phyloP scores from a whole-genome alignment of 2,329 filamentous ascomycete genomes.

The Penicillium crustosum region DNA sequence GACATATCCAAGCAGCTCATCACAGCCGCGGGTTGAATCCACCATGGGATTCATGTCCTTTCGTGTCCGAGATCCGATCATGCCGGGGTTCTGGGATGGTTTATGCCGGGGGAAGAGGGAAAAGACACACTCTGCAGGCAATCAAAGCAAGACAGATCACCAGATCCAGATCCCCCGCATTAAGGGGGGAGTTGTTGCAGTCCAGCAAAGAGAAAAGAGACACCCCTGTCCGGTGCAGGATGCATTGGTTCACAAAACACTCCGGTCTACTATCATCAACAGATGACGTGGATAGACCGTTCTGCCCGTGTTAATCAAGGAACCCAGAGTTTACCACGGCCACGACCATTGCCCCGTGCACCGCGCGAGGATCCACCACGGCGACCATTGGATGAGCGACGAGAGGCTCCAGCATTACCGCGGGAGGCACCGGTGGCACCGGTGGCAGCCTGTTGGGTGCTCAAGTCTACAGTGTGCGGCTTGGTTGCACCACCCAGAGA shows the following conservation, averaged over 20 bases:
- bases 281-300: conserved; percentile 21
- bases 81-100: conserved; percentile 10
- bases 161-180: conserved; percentile 1
- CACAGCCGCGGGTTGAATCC: conserved; percentile 17
- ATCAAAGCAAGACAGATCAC: conserved; percentile 11
- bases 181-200: conserved; percentile 9
- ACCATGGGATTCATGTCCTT: conserved; percentile 13
- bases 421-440: conserved; percentile 28
- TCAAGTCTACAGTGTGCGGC: conserved; percentile 31
- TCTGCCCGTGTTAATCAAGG: conserved; percentile 35
- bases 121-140: conserved; percentile 14
- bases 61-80: conserved; percentile 9
- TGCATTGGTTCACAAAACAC: conserved; percentile 19
- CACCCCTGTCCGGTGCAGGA: conserved; percentile 18
- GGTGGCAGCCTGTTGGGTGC: conserved; percentile 29
- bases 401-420: conserved; percentile 36
- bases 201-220: conserved; percentile 23
- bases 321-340: conserved; percentile 48
- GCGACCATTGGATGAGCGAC: conserved; percentile 32
- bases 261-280: conserved; percentile 18
- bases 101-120: conserved; percentile 16
- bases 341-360: conserved; percentile 38
- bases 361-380: conserved; percentile 39
- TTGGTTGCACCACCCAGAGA: conserved; percentile 36
- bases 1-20: conserved; percentile 14